Base-by-base conservation (phyloP, 225 moss, liverwort and hornwort species). In the Sphagnum tenellum region DNA sequence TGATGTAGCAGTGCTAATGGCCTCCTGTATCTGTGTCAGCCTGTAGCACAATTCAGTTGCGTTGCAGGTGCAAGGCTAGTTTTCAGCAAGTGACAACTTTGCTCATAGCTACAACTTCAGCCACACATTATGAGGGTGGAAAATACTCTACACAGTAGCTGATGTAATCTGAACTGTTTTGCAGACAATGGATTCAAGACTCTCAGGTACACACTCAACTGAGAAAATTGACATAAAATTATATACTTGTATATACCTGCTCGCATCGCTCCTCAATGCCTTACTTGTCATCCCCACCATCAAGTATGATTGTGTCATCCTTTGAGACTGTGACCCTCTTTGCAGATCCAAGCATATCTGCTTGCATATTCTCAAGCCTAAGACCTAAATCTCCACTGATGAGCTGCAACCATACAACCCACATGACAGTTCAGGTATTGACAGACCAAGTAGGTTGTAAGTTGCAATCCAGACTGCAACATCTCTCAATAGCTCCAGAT, bases 261-360 rank as follows among this genome's bases (percentile, higher is more conserved):
- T 89, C 96, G 57, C 76, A 81, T 4, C 92, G 90, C 47, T 90
- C 92, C 71, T 98, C 96, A 60, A 98, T 86, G 48, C 78, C 53
- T 61, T 87, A 65, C 67, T 93, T 98, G 45, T 90, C 86, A 48
- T 90, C 96, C 47, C 71, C 75, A 49, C 96, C 96, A 71, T 93
- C 96, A 64, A 98, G 80, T 73, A 98, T 81, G 13, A 98, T 93
- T 8, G 92, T 87, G 51, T 98, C 90, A 49, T 98, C 96, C 73
- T 90, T 98, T 2, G 96, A 90, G 5, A 98, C 70, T 11, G 96
- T 98, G 44, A 89, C 91, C 87, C 85, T 95, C 72, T 95, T 91
- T 10, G 91, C 91, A 46, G 75, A 59, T 72, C 94, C 94, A 48
- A 95, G 82, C 94, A 89, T 91, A 57, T 82, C 83, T 45, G 76